Conservation (phyloP, 2,329 filamentous ascomycete species). For the Colletotrichum eleusines region DNA sequence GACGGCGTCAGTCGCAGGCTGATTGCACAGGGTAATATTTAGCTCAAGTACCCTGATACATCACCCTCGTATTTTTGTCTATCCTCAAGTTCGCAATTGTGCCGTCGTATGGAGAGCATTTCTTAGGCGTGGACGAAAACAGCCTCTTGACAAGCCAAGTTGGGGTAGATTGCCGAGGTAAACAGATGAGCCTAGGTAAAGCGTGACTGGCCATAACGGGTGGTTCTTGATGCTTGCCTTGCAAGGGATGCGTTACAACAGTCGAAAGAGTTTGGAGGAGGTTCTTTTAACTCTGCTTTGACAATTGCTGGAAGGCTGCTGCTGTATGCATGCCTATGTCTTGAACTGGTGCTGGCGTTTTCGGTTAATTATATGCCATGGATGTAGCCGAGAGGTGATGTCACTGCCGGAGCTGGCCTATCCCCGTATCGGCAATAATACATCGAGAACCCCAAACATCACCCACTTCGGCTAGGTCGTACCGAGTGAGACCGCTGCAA, state of each 20-base stretch:
- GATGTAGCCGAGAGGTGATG: conserved; percentile 21
- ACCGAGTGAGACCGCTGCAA: not conserved
- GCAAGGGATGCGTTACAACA: too few species aligned
- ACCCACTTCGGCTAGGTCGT: not conserved
- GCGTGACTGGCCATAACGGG: not conserved
- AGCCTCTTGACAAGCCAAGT: not conserved
- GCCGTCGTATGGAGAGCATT: conserved; percentile 42
- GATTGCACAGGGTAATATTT: too few species aligned
- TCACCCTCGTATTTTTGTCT: conserved; percentile 48
- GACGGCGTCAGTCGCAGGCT: not conserved
- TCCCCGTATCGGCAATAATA: conserved; percentile 2
- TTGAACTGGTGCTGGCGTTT: not conserved
- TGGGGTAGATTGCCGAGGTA: not conserved
- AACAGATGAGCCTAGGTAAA: too few species aligned
- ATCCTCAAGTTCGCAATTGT: conserved; percentile 50
- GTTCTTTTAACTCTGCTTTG: not conserved
- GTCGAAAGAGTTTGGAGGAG: too few species aligned
- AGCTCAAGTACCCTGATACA: conserved; percentile 50
- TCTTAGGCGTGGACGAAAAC: not conserved
- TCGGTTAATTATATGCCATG: conserved; percentile 7
- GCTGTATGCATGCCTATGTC: not conserved
- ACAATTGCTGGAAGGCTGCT: too few species aligned
- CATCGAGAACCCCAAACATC: not conserved
- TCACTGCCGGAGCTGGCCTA: not conserved
- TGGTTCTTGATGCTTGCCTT: not conserved